phyloP scores from a whole-genome alignment of 2,329 filamentous ascomycete genomes.

The Beauveria medogensis region DNA sequence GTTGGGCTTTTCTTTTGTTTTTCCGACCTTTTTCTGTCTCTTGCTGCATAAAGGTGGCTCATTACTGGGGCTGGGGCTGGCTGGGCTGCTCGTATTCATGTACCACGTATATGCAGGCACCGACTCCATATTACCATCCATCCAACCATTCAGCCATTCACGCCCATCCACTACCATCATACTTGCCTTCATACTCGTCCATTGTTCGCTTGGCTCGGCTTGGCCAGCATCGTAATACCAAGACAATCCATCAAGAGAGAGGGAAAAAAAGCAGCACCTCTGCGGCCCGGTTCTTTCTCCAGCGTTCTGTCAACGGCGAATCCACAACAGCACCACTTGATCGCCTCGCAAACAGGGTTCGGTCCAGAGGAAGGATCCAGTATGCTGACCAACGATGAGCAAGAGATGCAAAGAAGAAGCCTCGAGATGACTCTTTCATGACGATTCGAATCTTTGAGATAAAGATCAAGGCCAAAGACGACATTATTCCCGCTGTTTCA shows the following conservation, averaged over 20 bases:
- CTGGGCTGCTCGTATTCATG: slow-evolving; percentile 4
- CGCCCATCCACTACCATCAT: background rate
- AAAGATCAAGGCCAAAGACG: too few species aligned
- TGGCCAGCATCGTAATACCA: background rate
- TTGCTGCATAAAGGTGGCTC: background rate
- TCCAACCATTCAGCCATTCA: background rate
- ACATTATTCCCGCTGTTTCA: slow-evolving; percentile 6
- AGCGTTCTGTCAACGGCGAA: background rate
- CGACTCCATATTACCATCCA: background rate
- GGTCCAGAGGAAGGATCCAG: slow-evolving; percentile 1
- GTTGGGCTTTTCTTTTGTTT: background rate
- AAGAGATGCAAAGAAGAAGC: background rate
- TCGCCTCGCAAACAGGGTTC: background rate
- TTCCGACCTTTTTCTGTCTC: background rate
- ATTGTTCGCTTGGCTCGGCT: background rate
- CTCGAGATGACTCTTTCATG: background rate
- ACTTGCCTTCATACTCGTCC: background rate
- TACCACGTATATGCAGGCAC: slow-evolving; percentile 8
- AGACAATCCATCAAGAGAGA: background rate
- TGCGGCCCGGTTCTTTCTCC: background rate
- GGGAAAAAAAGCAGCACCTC: background rate
- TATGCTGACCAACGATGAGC: background rate
- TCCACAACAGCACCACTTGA: background rate
- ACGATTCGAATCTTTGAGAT: background rate
- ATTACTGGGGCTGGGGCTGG: background rate